phyloP scores from a whole-genome alignment of 2,329 filamentous ascomycete genomes.

The Neoscytalidium dimidiatum region DNA sequence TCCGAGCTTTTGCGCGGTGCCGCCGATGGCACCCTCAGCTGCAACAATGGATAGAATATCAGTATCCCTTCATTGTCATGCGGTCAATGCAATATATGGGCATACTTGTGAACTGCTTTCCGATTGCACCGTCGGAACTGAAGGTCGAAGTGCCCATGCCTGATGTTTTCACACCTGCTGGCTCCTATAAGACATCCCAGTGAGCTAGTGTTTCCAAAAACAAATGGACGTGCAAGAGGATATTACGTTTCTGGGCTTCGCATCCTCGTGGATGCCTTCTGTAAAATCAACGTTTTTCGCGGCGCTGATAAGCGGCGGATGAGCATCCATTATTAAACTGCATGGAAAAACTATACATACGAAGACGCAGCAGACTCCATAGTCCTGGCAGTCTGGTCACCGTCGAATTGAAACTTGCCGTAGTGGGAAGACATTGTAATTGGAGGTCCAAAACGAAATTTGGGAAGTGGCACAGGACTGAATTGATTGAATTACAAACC shows the following conservation, averaged over 20 bases:
- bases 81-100: too few species aligned
- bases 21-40: conserved; percentile 37
- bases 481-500: too few species aligned
- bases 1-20: conserved; percentile 39
- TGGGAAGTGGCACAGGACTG: neutral
- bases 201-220: neutral
- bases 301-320: conserved; percentile 17
- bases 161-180: neutral
- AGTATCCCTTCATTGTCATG: neutral
- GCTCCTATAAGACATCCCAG: neutral
- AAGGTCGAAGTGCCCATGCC: conserved; percentile 24
- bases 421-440: neutral
- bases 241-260: conserved; percentile 23
- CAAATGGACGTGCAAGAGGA: too few species aligned
- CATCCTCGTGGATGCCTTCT: conserved; percentile 28
- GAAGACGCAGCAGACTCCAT: conserved; percentile 28
- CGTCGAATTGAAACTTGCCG: conserved; percentile 25
- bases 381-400: conserved; percentile 27
- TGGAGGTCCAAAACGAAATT: neutral
- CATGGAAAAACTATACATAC: conserved; percentile 19
- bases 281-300: conserved; percentile 24
- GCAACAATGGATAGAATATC: too few species aligned
- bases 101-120: conserved; percentile 36
- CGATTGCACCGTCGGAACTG: conserved; percentile 34
- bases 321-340: neutral